Conservation (phyloP, 306 rosid species). For the Vachellia pachyceras region DNA sequence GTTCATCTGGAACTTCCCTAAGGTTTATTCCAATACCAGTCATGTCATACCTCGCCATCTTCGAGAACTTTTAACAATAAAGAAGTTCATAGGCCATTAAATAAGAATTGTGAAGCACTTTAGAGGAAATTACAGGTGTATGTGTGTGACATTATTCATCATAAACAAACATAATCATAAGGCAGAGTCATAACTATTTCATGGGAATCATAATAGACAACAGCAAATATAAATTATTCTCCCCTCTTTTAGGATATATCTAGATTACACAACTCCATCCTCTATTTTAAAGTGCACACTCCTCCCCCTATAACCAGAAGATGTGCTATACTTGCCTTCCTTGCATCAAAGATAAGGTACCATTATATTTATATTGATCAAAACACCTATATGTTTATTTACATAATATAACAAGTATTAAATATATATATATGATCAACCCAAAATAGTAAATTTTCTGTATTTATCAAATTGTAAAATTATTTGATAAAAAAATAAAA, state of each 20-base stretch:
- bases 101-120: conserved; percentile 47
- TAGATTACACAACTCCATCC: background rate
- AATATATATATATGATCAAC: background rate
- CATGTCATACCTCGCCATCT: conserved; percentile 99
- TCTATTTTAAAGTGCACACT: background rate
- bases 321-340: background rate
- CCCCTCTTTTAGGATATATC: background rate
- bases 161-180: background rate
- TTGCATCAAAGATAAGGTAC: background rate
- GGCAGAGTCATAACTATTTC: background rate
- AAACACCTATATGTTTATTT: background rate
- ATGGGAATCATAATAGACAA: conserved; percentile 2
- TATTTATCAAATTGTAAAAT: background rate
- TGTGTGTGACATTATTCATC: conserved; percentile 21
- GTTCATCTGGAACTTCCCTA: conserved; percentile 81
- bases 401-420: background rate
- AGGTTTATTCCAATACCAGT: conserved; percentile 97
- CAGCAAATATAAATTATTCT: background rate
- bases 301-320: background rate
- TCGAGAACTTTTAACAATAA: conserved; percentile 80
- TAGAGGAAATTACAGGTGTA: conserved; percentile 35
- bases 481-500: background rate
- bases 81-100: conserved; percentile 50
- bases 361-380: background rate
- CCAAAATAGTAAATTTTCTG: background rate